Evolutionary conservation across 1,284 basidiomycete genomes (phyloP), one percentile per base, ranked within the genome.

Genomic region (Stygiomarasmius scandens): DNA sequence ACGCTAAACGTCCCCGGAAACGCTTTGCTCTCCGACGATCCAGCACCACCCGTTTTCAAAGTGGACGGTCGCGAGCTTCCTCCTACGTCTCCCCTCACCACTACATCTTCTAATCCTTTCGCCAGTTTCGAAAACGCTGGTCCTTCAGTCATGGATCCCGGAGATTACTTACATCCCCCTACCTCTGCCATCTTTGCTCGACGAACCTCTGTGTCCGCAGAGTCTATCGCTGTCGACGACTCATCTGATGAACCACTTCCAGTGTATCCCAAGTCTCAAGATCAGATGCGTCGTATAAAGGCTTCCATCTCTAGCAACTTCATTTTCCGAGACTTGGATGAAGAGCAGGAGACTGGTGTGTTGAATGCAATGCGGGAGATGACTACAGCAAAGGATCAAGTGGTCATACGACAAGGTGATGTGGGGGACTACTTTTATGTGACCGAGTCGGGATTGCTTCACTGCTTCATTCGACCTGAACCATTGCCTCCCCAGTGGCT

Each of bases 401-500:
- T 93, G 27, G 90, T 99, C 59, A 98, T 99, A 66, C 86, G 93
- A 60, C 96, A 99, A 74, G 96, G 97, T 48, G 96, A 96, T 63
- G 92, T 94, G 38, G 96, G 96, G 52, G 96, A 98, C 69, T 97
- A 90, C 76, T 99, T 98, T 74, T 99, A 99, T 74, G 92, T 98
- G 56, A 95, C 98, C 63, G 97, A 99, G 74, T 83, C 84, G 44
- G 96, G 96, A 1, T 77, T 88, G 52, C 81, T 99, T 58, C 86
- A 97, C 67, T 93, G 95, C 67, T 98, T 87, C 75, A 92, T 96
- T 65, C 86, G 82, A 55, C 78, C 83, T 3, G 85, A 88, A 54
- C 83, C 85, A 9, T 72, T 86, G 6, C 84, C 86, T 1, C 80
- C 23, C 14, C 20, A 49, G 27, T 55, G 46, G 53, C 34, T 34